A percentile compares a stretch with the other conserved stretches of the same genome.
Evolutionary conservation across 345 rosid genomes (phyloP).

Genomic region (Eucalyptus viminalis): DNA sequence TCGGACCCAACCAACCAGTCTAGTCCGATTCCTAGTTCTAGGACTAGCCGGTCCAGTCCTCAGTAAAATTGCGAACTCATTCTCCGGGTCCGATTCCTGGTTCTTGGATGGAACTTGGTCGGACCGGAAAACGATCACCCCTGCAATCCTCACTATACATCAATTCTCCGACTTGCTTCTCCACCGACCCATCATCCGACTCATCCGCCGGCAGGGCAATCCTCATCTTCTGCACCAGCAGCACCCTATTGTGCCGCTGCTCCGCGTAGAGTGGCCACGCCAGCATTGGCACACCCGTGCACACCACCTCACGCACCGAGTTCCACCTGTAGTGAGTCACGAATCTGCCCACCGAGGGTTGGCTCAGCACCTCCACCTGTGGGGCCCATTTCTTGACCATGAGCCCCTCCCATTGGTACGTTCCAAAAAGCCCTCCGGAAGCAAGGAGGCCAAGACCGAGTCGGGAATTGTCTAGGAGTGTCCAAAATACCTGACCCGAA

Average conservation of each 20-base stretch:
- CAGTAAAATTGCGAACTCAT: rapidly evolving
- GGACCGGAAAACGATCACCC: too few relatives aligned
- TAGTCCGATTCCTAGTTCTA: too few relatives aligned
- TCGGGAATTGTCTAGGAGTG: too few relatives aligned
- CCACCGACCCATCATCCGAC: too few relatives aligned
- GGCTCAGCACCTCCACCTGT: conserved; percentile 2
- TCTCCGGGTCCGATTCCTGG: rapidly evolving
- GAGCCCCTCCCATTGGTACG: conserved; percentile 8
- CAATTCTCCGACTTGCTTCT: too few relatives aligned
- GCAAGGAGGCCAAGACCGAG: conserved; percentile 3
- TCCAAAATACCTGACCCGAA: too few relatives aligned
- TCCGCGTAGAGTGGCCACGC: neutral
- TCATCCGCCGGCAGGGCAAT: too few relatives aligned
- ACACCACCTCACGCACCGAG: conserved; percentile 11
- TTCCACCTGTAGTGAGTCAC: conserved; percentile 21
- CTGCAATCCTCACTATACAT: too few relatives aligned
- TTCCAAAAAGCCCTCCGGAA: conserved; percentile 33
- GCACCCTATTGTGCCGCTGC: too few relatives aligned
- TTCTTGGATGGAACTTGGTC: too few relatives aligned
- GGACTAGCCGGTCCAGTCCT: rapidly evolving
- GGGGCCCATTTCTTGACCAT: conserved; percentile 10
- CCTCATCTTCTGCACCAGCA: too few relatives aligned
- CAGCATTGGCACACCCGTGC: conserved; percentile 25
- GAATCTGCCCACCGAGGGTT: conserved; percentile 3
- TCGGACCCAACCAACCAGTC: rapidly evolving